Percentiles rank a stretch among this genome's conserved stretches.
Evolutionary conservation across 106 monocot genomes (phyloP).

Genomic region (Acorus gramineus): DNA sequence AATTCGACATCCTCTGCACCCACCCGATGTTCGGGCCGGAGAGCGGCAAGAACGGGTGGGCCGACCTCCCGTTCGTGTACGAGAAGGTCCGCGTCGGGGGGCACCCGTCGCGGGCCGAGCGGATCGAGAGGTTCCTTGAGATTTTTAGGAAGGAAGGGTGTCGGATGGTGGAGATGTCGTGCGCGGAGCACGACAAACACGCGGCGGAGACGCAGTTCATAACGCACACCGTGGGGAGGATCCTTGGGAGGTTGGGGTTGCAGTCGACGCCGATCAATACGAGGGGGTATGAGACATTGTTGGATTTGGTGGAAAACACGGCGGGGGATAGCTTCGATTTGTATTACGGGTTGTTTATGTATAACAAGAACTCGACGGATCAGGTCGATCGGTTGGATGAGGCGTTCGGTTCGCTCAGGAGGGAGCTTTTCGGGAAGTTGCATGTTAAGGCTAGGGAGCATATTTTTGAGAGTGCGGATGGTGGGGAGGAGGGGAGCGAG

Average conservation of each 20-base stretch:
- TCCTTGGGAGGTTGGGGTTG: constrained; percentile 37
- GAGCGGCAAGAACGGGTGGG: constrained; percentile 48
- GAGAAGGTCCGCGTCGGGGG: constrained; percentile 44
- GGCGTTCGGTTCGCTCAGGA: constrained; percentile 43
- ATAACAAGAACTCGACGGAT: constrained; percentile 61
- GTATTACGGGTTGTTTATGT: constrained; percentile 65
- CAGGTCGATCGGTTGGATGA: constrained; percentile 38
- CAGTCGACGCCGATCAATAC: constrained; percentile 45
- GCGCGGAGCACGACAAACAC: constrained; percentile 41
- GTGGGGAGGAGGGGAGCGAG: too few relatives aligned
- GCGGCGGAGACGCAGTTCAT: constrained; percentile 58
- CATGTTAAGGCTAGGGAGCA: constrained; percentile 42
- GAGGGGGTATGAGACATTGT: constrained; percentile 55
- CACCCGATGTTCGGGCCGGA: constrained; percentile 87
- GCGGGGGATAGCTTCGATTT: constrained; percentile 58
- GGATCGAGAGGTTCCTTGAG: constrained; percentile 36
- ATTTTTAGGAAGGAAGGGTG: constrained; percentile 52
- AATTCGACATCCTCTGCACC: constrained; percentile 68
- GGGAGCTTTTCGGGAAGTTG: constrained; percentile 44
- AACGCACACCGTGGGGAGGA: constrained; percentile 60
- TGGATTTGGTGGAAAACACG: constrained; percentile 42
- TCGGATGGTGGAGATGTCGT: constrained; percentile 71
- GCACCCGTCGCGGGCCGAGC: constrained; percentile 1
- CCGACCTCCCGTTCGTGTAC: constrained; percentile 47
- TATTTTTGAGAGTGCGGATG: constrained; percentile 22